Percentiles rank a stretch among this genome's conserved stretches.
Conservation (phyloP, 2,329 filamentous ascomycete species). For the Bipolaris cookei region DNA sequence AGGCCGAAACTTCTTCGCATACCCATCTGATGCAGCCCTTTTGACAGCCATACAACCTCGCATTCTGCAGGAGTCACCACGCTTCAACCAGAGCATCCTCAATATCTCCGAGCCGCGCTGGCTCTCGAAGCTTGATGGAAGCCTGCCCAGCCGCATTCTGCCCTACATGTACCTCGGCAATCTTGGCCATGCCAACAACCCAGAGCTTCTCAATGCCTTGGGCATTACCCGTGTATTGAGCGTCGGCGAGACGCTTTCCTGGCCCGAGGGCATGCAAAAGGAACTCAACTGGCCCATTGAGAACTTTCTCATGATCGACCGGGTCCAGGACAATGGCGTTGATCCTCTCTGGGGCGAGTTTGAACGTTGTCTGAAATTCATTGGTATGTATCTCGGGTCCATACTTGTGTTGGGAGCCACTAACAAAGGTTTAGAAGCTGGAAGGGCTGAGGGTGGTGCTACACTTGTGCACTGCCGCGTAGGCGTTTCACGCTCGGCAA, state of each 20-base stretch:
- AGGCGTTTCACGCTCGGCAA: constrained; percentile 92
- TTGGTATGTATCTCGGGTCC: constrained; percentile 68
- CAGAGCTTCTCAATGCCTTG: constrained; percentile 76
- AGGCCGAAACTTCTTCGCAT: constrained; percentile 93
- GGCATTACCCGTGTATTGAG: constrained; percentile 89
- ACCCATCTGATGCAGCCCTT: constrained; percentile 85
- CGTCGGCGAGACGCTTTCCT: constrained; percentile 86
- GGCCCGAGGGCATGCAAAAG: constrained; percentile 69
- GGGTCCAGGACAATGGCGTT: constrained; percentile 95
- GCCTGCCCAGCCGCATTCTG: constrained; percentile 84
- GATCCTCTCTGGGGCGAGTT: constrained; percentile 90
- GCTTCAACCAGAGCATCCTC: constrained; percentile 56
- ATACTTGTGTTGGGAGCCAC: not conserved
- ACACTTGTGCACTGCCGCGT: constrained; percentile 97
- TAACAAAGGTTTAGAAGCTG: constrained; percentile 67
- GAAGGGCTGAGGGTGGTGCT: constrained; percentile 76
- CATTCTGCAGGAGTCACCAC: constrained; percentile 74
- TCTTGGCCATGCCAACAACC: constrained; percentile 90
- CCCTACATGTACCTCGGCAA: constrained; percentile 98
- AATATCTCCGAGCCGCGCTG: constrained; percentile 74
- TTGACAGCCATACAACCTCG: constrained; percentile 78
- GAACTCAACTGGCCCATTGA: constrained; percentile 73
- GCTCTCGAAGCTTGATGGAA: constrained; percentile 85
- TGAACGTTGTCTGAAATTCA: constrained; percentile 84
- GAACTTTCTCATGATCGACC: constrained; percentile 80